Evolutionary conservation across 345 rosid genomes (phyloP).

Genomic region (Citrus medica): DNA sequence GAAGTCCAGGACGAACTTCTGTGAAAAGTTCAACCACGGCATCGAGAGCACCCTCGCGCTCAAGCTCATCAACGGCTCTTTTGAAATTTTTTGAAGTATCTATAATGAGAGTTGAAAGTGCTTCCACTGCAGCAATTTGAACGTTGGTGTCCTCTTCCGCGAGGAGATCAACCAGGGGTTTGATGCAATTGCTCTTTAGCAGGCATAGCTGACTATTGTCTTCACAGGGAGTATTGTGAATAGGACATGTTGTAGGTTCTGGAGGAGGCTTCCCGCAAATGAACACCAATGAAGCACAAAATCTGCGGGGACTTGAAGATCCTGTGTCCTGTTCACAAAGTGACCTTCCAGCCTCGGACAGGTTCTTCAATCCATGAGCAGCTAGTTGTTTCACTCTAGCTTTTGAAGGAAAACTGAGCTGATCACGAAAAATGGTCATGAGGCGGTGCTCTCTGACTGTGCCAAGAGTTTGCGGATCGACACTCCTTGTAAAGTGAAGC

Average conservation of each 20-base stretch:
- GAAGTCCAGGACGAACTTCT: constrained; percentile 33
- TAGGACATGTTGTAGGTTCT: constrained; percentile 29
- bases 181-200: constrained; percentile 30
- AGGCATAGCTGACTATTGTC: constrained; percentile 30
- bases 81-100: constrained; percentile 21
- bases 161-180: constrained; percentile 35
- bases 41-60: constrained; percentile 17
- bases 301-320: constrained; percentile 21
- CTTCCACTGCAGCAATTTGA: constrained; percentile 38
- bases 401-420: constrained; percentile 24
- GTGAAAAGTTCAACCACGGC: constrained; percentile 29
- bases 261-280: constrained; percentile 25
- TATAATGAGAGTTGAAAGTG: constrained; percentile 34
- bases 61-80: constrained; percentile 32
- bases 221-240: constrained; percentile 28
- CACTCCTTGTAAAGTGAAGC: constrained; percentile 30
- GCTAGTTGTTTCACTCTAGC: constrained; percentile 32
- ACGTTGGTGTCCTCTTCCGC: constrained; percentile 24
- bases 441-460: constrained; percentile 26
- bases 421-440: constrained; percentile 31
- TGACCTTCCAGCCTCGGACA: constrained; percentile 33
- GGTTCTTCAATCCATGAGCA: constrained; percentile 37
- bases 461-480: constrained; percentile 18
- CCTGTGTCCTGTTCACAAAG: constrained; percentile 20
- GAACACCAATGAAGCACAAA: constrained; percentile 25